Conservation (phyloP, 208 protist genomes). For the Acanthamoeba sp. region DNA sequence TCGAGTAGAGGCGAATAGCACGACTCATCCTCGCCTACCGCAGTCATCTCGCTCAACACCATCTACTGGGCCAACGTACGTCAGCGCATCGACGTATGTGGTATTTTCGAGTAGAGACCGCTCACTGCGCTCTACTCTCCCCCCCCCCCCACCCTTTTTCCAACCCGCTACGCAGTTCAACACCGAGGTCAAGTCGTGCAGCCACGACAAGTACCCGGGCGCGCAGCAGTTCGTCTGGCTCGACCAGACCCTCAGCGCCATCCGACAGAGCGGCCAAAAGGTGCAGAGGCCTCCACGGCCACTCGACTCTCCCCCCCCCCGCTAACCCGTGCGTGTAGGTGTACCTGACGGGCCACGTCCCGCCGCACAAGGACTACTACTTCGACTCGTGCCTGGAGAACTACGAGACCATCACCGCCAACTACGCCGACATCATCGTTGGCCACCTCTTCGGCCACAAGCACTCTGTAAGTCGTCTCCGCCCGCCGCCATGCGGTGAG, state of each 20-base stretch:
- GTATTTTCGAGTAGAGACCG: neutral
- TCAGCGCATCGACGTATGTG: neutral
- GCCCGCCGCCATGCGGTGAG: too few relatives aligned
- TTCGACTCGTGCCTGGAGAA: neutral
- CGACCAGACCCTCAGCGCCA: neutral
- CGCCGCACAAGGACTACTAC: conserved; percentile 32
- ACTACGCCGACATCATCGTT: conserved; percentile 39
- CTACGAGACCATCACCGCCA: neutral
- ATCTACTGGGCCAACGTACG: conserved; percentile 43
- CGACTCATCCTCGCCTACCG: too few relatives aligned
- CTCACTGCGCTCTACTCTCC: too few relatives aligned
- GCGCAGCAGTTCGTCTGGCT: conserved; percentile 13
- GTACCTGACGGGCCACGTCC: conserved; percentile 17
- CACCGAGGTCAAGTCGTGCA: conserved; percentile 5
- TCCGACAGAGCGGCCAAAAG: neutral
- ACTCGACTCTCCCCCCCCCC: neutral
- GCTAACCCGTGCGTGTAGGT: neutral
- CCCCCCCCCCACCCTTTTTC: neutral
- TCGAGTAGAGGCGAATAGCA: too few relatives aligned
- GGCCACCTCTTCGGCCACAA: conserved; percentile 53
- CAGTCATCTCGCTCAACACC: conserved; percentile 37
- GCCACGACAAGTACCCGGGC: conserved; percentile 8
- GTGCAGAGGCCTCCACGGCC: neutral
- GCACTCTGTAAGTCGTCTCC: neutral
- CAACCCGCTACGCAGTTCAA: neutral